phyloP scores from a whole-genome alignment of 2,329 filamentous ascomycete genomes.

The Sclerotinia borealis region DNA sequence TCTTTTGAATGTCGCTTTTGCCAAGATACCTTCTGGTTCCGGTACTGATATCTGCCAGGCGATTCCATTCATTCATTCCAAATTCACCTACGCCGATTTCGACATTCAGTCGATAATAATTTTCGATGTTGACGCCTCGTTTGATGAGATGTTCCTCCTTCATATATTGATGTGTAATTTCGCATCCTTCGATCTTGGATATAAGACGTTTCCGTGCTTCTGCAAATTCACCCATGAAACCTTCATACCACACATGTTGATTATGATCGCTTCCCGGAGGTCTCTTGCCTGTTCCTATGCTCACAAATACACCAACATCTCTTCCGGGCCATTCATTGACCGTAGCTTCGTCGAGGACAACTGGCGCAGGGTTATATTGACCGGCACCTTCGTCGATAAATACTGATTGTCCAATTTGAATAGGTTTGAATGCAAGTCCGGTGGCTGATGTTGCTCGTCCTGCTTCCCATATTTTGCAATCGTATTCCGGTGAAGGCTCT shows the following conservation, averaged over 20 bases:
- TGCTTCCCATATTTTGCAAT: slow-evolving; percentile 96
- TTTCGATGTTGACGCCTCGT: slow-evolving; percentile 75
- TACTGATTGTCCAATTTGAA: slow-evolving; percentile 84
- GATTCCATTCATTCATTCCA: slow-evolving; percentile 97
- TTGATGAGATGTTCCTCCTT: slow-evolving; percentile 68
- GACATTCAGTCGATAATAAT: slow-evolving; percentile 95
- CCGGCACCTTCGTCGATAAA: slow-evolving; percentile 92
- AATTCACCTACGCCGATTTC: slow-evolving; percentile 95
- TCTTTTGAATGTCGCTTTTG: slow-evolving; percentile 65
- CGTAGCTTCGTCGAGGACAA: slow-evolving; percentile 81
- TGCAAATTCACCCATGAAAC: slow-evolving; percentile 85
- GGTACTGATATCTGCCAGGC: slow-evolving; percentile 91
- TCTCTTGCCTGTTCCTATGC: slow-evolving; percentile 87
- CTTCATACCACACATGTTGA: slow-evolving; percentile 84
- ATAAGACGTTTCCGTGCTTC: slow-evolving; percentile 83
- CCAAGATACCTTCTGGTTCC: slow-evolving; percentile 79
- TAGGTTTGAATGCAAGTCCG: slow-evolving; percentile 90
- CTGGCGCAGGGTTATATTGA: slow-evolving; percentile 84
- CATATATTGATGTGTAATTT: slow-evolving; percentile 85
- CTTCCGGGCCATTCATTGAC: slow-evolving; percentile 93
- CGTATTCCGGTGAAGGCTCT: slow-evolving; percentile 83
- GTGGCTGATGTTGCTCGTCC: slow-evolving; percentile 91
- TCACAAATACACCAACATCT: slow-evolving; percentile 87
- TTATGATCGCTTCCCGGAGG: slow-evolving; percentile 63
- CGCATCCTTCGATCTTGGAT: slow-evolving; percentile 90